A percentile compares a stretch with the other conserved stretches of the same genome.
These are phyloP conservation scores for Phytophthora agathidicida DNA, from an alignment of 352 stramenopile genomes.

Conservation along the genomic window DNA sequence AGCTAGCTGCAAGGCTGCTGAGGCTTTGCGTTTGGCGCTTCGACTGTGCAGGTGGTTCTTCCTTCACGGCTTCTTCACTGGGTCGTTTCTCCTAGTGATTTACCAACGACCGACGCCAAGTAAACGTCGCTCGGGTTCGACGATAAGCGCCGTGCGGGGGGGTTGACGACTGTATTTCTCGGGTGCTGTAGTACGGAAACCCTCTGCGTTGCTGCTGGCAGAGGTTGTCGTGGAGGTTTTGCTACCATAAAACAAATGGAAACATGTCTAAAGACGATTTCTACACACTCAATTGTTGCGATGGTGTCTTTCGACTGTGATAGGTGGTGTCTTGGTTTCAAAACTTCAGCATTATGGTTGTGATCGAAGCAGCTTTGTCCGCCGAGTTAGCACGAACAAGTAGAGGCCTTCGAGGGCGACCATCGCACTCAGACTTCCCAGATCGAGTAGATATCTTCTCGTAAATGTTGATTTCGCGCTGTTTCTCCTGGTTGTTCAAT, in stretches of 20 bases:
- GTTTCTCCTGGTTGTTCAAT: background rate
- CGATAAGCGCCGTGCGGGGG: conserved; percentile 19
- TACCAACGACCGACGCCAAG: conserved; percentile 21
- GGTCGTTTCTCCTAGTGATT: conserved; percentile 9
- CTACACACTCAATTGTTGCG: too few relatives aligned
- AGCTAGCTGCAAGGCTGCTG: conserved; percentile 14
- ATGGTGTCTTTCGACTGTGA: too few relatives aligned
- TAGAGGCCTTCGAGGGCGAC: background rate
- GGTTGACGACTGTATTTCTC: conserved; percentile 10
- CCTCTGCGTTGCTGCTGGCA: conserved; percentile 11
- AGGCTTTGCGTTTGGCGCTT: conserved; percentile 30
- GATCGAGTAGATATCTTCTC: background rate
- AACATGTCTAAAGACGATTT: conserved; percentile 8
- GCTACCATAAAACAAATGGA: conserved; percentile 10
- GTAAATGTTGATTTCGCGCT: background rate
- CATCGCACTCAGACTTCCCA: background rate
- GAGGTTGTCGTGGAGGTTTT: conserved; percentile 8
- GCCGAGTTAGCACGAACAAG: background rate
- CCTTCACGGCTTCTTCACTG: conserved; percentile 31
- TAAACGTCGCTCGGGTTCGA: conserved; percentile 31
- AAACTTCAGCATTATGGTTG: too few relatives aligned
- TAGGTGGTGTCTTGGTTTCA: too few relatives aligned
- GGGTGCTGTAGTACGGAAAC: conserved; percentile 19
- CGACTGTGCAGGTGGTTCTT: conserved; percentile 14
- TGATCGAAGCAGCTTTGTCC: background rate